Conservation (phyloP, 2,329 filamentous ascomycete species). For the Periconia sp. region DNA sequence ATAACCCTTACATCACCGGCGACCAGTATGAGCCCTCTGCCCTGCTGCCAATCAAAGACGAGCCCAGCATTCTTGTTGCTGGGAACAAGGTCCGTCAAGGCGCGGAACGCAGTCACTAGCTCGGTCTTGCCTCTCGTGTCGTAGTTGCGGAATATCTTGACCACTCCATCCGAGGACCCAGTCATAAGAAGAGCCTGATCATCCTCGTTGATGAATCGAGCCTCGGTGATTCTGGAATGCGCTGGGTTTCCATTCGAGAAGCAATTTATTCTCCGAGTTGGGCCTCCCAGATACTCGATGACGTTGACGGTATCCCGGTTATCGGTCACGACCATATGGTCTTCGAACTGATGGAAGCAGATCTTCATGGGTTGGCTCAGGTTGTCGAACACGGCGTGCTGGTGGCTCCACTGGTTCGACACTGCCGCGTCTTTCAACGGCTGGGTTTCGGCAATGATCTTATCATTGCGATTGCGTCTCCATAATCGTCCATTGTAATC, state of each 20-base stretch:
- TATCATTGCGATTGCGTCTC: slow-evolving; percentile 90
- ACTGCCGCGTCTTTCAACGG: slow-evolving; percentile 89
- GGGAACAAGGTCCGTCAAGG: slow-evolving; percentile 89
- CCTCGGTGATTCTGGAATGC: slow-evolving; percentile 90
- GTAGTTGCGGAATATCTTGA: slow-evolving; percentile 93
- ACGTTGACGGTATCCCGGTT: slow-evolving; percentile 86
- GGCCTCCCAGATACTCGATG: slow-evolving; percentile 72
- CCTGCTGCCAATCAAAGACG: slow-evolving; percentile 98
- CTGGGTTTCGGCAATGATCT: slow-evolving; percentile 89
- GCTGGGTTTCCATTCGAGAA: slow-evolving; percentile 95
- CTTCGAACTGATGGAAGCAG: slow-evolving; percentile 97
- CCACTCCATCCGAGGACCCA: slow-evolving; percentile 91
- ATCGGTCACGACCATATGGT: slow-evolving; percentile 91
- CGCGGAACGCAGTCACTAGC: slow-evolving; percentile 88
- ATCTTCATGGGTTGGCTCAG: slow-evolving; percentile 88
- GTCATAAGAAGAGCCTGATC: slow-evolving; percentile 95
- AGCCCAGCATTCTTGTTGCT: slow-evolving; percentile 94
- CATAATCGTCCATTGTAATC: slow-evolving; percentile 96
- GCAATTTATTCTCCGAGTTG: slow-evolving; percentile 74
- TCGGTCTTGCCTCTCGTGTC: slow-evolving; percentile 78
- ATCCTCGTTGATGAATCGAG: slow-evolving; percentile 98
- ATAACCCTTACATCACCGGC: slow-evolving; percentile 96
- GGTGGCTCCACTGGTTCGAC: slow-evolving; percentile 84
- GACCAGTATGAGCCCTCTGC: slow-evolving; percentile 92
- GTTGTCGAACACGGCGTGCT: slow-evolving; percentile 84